Evolutionary conservation across 225 moss, liverwort and hornwort genomes (phyloP).

Genomic region (Antitrichia curtipendula): DNA sequence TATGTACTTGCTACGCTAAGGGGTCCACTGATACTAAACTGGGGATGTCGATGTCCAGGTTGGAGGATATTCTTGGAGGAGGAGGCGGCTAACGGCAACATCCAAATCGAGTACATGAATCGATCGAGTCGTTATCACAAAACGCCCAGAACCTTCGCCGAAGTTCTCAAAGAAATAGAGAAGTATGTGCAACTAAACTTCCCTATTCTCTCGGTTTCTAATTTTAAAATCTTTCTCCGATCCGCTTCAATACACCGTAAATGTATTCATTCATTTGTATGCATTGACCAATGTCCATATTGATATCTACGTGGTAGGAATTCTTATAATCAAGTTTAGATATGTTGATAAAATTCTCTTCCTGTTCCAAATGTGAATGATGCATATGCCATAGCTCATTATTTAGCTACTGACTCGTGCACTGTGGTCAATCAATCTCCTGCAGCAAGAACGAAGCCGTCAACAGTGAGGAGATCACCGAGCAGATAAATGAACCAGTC

Average conservation of each 20-base stretch:
- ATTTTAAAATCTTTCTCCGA: neutral
- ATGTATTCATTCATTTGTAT: neutral
- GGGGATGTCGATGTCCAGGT: neutral
- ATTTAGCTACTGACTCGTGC: neutral
- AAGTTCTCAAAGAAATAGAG: neutral
- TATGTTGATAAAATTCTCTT: neutral
- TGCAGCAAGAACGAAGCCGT: neutral
- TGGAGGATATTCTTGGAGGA: neutral
- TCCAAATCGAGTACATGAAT: neutral
- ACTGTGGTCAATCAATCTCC: neutral
- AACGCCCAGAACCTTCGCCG: neutral
- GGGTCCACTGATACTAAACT: neutral
- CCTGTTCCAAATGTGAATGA: neutral
- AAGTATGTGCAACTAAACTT: neutral
- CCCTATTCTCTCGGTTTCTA: neutral
- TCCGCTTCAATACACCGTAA: neutral
- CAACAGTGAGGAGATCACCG: neutral
- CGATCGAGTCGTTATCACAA: neutral
- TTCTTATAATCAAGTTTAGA: neutral
- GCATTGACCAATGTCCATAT: neutral
- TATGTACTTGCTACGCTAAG: too few relatives aligned
- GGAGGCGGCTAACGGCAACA: neutral
- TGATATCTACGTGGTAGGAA: neutral
- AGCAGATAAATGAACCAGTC: neutral
- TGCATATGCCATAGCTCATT: too few relatives aligned